Evolutionary conservation across 1,284 basidiomycete genomes (phyloP).

Genomic region (Pterulicium gracile): DNA sequence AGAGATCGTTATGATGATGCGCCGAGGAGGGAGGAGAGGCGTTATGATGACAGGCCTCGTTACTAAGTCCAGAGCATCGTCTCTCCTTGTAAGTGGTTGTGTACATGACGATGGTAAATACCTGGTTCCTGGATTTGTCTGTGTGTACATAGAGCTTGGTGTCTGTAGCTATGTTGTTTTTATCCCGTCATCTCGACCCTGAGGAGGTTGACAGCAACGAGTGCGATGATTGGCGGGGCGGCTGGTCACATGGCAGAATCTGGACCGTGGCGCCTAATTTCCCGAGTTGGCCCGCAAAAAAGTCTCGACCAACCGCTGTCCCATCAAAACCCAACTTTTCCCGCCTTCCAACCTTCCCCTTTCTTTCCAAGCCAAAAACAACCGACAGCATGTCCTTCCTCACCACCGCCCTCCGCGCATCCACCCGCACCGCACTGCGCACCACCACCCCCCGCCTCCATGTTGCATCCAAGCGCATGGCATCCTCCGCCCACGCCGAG

Average conservation of each 20-base stretch:
- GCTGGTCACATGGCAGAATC: too few species aligned
- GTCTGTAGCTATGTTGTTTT: too few species aligned
- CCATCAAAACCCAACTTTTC: not conserved
- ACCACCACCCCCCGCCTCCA: constrained; percentile 24
- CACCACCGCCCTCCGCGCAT: constrained; percentile 40
- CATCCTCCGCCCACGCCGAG: constrained; percentile 57
- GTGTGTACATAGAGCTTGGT: too few species aligned
- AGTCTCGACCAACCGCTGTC: not conserved
- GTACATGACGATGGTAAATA: too few species aligned
- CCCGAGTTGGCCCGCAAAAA: not conserved
- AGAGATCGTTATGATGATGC: constrained; percentile 20
- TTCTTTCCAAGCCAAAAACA: too few species aligned
- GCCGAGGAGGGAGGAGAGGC: constrained; percentile 14
- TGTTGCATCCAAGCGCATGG: constrained; percentile 15
- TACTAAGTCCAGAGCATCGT: not conserved
- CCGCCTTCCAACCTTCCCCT: not conserved
- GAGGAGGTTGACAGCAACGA: too few species aligned
- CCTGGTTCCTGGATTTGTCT: too few species aligned
- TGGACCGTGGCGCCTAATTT: too few species aligned
- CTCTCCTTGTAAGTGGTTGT: too few species aligned
- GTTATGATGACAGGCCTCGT: constrained; percentile 10
- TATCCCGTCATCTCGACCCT: too few species aligned
- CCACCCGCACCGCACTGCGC: constrained; percentile 26
- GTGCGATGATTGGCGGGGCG: too few species aligned
- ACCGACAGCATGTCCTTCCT: constrained; percentile 29